phyloP scores from a whole-genome alignment of 306 rosid species.

The Cucumis cinereus region DNA sequence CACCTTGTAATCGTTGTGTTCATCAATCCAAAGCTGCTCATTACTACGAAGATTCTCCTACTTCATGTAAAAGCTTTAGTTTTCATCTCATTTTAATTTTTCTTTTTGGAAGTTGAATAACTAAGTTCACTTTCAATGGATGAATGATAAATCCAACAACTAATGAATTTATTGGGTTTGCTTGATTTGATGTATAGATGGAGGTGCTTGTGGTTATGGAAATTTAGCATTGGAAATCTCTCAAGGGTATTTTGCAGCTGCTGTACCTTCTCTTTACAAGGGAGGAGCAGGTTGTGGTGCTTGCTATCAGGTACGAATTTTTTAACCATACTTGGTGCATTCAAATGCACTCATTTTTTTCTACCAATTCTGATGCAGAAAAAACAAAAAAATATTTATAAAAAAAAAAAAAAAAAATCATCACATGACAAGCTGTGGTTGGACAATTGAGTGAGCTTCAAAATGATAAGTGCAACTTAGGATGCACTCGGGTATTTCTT shows the following conservation, averaged over 20 bases:
- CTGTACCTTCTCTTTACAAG: slow-evolving; percentile 44
- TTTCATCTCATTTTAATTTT: not conserved
- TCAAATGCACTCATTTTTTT: not conserved
- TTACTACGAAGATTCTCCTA: not conserved
- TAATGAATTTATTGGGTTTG: too few relatives aligned
- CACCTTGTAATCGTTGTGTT: not conserved
- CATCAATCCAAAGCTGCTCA: slow-evolving; percentile 1
- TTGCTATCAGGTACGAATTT: not conserved
- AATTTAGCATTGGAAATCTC: slow-evolving; percentile 36
- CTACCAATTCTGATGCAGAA: not conserved
- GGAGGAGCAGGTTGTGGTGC: slow-evolving; percentile 50
- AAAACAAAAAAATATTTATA: too few relatives aligned
- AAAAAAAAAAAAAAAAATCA: too few relatives aligned
- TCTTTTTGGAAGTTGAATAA: too few relatives aligned
- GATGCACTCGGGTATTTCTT: too few relatives aligned
- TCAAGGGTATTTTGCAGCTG: slow-evolving; percentile 55
- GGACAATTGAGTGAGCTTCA: too few relatives aligned
- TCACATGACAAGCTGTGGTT: too few relatives aligned
- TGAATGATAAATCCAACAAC: too few relatives aligned
- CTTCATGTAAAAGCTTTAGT: not conserved
- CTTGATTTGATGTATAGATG: slow-evolving; percentile 21
- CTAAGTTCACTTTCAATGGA: too few relatives aligned
- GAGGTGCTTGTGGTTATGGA: slow-evolving; percentile 89
- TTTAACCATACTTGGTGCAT: too few relatives aligned
- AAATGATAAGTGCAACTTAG: too few relatives aligned